phyloP scores from a whole-genome alignment of 768 basidiomycete genomes.

The Trametes cinnabarina region DNA sequence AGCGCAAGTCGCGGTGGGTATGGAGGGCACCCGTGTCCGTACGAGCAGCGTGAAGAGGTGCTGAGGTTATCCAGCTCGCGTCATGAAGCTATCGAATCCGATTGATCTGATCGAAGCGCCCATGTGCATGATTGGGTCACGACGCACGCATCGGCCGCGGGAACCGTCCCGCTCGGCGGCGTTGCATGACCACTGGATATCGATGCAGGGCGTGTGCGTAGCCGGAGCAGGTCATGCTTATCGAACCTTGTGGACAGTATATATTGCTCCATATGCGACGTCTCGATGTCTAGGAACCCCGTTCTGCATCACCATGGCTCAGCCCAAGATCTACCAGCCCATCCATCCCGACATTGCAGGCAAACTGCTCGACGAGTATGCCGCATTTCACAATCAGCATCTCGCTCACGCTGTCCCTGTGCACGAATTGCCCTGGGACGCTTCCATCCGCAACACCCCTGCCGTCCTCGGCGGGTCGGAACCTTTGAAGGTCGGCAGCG shows the following conservation, averaged over 20 bases:
- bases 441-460: slow-evolving; percentile 49
- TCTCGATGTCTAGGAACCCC: not conserved
- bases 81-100: slow-evolving; percentile 16
- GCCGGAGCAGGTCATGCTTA: not conserved
- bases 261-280: not conserved
- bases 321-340: slow-evolving; percentile 39
- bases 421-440: slow-evolving; percentile 63
- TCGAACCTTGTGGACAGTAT: slow-evolving; percentile 5
- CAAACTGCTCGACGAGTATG: slow-evolving; percentile 65
- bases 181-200: not conserved
- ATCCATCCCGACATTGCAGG: slow-evolving; percentile 60
- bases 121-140: not conserved
- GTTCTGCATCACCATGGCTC: slow-evolving; percentile 3
- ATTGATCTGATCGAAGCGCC: slow-evolving; percentile 17
- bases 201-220: not conserved
- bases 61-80: not conserved
- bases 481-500: slow-evolving; percentile 54
- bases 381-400: slow-evolving; percentile 55
- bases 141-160: not conserved
- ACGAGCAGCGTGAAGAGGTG: not conserved
- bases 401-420: slow-evolving; percentile 46
- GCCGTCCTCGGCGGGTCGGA: slow-evolving; percentile 56
- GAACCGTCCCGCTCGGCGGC: not conserved
- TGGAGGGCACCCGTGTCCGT: not conserved
- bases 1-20: not conserved